Evolutionary conservation across 2,329 filamentous ascomycete genomes (phyloP), one percentile per base, ranked within the genome.

Genomic region (Scedosporium minutisporum): DNA sequence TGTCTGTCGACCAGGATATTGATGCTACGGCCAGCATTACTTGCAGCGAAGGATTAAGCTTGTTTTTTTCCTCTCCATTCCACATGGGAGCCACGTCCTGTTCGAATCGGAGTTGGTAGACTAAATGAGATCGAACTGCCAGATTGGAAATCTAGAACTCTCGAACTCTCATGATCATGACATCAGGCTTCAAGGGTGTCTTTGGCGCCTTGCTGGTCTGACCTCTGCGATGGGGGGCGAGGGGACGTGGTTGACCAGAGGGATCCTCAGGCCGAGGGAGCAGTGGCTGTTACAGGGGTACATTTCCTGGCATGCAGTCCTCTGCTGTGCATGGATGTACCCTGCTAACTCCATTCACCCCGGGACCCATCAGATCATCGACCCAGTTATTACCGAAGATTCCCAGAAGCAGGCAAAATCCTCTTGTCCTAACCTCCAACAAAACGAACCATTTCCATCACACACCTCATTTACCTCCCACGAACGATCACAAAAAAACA

Each of bases 401-500:
- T 41, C 27, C 29, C 57, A 58, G 38, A 14, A 38, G 27, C 57
- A n/a, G 21, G n/a, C 38, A 58, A 38, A 38, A 58, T 58, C 51
- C 23, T 27, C 18, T 29, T 29, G 48, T 21, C 33, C n/a, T 21
- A 38, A 29, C 33, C 27, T 27, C 14, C 33, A 57, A 57, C 46
- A 33, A 62, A 38, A 29, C 29, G 38, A 29, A 62, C 33, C 38
- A 55, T 23, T 25, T 10, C 12, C 51, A 23, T 14, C 51, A 16
- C 65, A 60, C 48, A 44, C 42, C 60, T 53, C 57, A 60, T 60
- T 57, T 21, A 62, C 53, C 51, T 60, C 62, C 62, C 63, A 61
- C 60, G 62, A 64, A 27, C 58, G 62, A 60, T 38, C 61, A 61
- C 53, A 62, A 65, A 53, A 65, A 64, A 57, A 59, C 62, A 61